Base-by-base conservation (phyloP, 2,329 filamentous ascomycete species). In the Aureobasidium zeae region DNA sequence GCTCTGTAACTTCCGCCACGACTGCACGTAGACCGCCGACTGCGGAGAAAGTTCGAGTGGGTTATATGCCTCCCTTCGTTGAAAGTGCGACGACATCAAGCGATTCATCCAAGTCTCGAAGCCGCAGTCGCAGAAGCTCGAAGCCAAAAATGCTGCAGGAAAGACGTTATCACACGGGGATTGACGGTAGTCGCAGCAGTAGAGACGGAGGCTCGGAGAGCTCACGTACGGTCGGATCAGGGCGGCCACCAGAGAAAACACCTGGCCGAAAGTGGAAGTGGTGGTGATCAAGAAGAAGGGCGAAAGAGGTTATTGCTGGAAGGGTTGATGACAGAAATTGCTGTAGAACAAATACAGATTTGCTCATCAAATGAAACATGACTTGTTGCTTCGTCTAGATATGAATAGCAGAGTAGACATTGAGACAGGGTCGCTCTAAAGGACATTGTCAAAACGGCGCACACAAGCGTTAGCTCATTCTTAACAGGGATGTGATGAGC, bases 401-500 rank as follows among this genome's bases (percentile, higher is more conserved):
- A n/a, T n/a, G n/a, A n/a, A n/a, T n/a, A n/a, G n/a, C n/a, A n/a
- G n/a, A n/a, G n/a, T n/a, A n/a, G n/a, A n/a, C n/a, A n/a, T n/a
- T n/a, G n/a, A n/a, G n/a, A n/a, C n/a, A n/a, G n/a, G n/a, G n/a
- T n/a, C n/a, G n/a, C n/a, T n/a, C n/a, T n/a, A n/a, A n/a, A n/a
- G n/a, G n/a, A n/a, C n/a, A n/a, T n/a, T n/a, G n/a, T n/a, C n/a
- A n/a, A n/a, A n/a, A n/a, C 15, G 31, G 16, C 28, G 4, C 13
- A 8, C 37, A 32, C 32, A 26, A 31, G 17, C 22, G 7, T 30
- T 15, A n/a, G 13, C 28, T 12, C 12, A 5, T 30, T 30, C 12
- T 12, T 12, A 20, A 10, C 39, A 43, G 25, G 31, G 22, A 58
- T 57, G 55, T 50, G 28, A 65, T 63, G 62, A 55, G 54, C 47